Evolutionary conservation across 2,329 filamentous ascomycete species (phyloP), one percentile per base, ranked within the genome.

Genomic region (Colletotrichum incanum): DNA sequence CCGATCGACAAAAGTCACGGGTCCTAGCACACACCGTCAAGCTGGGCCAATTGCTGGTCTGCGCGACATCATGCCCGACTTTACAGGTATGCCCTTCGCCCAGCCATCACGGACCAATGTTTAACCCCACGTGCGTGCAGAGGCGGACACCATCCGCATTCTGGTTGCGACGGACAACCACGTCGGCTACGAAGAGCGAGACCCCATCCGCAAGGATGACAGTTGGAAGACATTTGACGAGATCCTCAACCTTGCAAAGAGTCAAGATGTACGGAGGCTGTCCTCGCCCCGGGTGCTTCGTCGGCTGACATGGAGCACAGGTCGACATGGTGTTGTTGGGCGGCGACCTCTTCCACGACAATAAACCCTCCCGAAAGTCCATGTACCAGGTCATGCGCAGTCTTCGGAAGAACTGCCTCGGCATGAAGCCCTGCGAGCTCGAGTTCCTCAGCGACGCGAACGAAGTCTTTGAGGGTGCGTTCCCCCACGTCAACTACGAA

Each of bases 301-400:
- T n/a, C 54, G 26, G 47, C 23, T 70, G 37, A 37, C 56, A 54
- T 16, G 34, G 34, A 26, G 43, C 23, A 31, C 71, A 91, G 89
- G 90, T 99, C 75, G 96, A 99, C 82, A 98, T 99, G 96, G 93
- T 99, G 0, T 88, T 99, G 2, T 91, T 99, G 5, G 96, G 93
- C 3, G 96, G 96, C 58, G 96, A 99, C 80, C 89, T 99, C 1
- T 99, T 99, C 80, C 97, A 99, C 80, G 96, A 99, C 77, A 99
- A 99, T 82, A 98, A 98, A 78, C 97, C 96, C 3, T 98, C 95
- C 8, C 91, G 96, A 72, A 98, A 98, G 79, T 92, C 95, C 37
- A 94, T 99, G 89, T 98, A 96, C 80, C 94, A 99, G 80, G 96
- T 99, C 73, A 98, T 98, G 94, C 92, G 94, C 41, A 96, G 94